Evolutionary conservation across 208 protist genomes (phyloP), one percentile per base, ranked within the genome.

Genomic region (Leishmania amazonensis): DNA sequence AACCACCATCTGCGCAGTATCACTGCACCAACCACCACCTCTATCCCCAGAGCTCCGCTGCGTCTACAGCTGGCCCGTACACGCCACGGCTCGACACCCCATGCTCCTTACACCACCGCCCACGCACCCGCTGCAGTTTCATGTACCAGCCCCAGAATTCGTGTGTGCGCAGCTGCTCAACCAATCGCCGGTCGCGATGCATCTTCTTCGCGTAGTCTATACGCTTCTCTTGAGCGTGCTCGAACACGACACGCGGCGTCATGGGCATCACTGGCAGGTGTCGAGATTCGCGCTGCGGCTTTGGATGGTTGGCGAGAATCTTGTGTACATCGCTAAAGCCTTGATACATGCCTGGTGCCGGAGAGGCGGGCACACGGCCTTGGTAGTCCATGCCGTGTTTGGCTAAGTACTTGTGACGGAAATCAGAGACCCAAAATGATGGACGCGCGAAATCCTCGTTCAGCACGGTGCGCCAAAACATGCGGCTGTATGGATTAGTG

Each of bases 131-230:
- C 85, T 98, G 96, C 58, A 98, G 88, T 74, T 96, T 97, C 88
- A 91, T 97, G 86, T 97, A 98, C 93, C 94, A 98, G 11, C 90
- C 91, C 93, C 94, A 97, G 81, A 97, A 98, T 81, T 98, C 94
- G 75, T 90, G 80, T 53, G 87, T 90, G 72, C 94, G 93, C 47
- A 97, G 80, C 76, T 96, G 70, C 84, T 95, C 88, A 1, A 96
- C 85, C 31, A 89, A 88, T 24, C 93, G 85, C 24, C 93, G 85
- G 77, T 98, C 96, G 31, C 81, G 82, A 58, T 88, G 91, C 85
- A 96, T 92, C 84, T 95, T 92, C 81, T 96, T 96, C 17, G 80
- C 72, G 79, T 93, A 94, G 70, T 97, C 91, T 58, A 96, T 96
- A 31, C 85, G 81, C 85, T 97, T 96, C 73, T 98, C 96, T 83